Evolutionary conservation across 2,329 filamentous ascomycete genomes (phyloP), one percentile per base, ranked within the genome.

Genomic region (Huntiella abstrusa): DNA sequence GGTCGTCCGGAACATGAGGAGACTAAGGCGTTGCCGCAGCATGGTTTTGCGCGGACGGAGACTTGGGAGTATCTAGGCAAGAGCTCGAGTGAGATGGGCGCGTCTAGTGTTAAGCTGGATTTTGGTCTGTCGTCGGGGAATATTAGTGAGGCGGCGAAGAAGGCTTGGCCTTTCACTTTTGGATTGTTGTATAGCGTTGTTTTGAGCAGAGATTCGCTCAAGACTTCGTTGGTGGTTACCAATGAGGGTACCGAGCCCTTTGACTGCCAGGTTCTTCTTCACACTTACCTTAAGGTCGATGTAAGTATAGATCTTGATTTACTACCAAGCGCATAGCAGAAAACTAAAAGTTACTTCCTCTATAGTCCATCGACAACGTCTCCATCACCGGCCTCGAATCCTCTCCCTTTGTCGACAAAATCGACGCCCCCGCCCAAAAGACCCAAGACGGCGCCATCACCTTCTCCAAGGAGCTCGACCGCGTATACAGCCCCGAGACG

Each of bases 21-120:
- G n/a, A 91, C 85, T 22, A 75, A 75, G 44, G 67, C 74, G 53
- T 80, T 98, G 19, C 80, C 87, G 3, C 87, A 95, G 64, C 91
- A 96, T 66, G 91, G 91, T 54, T 93, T 98, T 63, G 91, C 88
- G 35, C 84, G 91, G 55, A 87, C 75, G 57, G 83, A 80, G 40
- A 74, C 74, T 52, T 98, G 91, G 91, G 87, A 96, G 62, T 94
- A 91, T 60, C 71, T 98, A 44, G 87, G 87, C 58, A 92, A 88
- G 64, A 84, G 80, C 38, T 65, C 65, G 45, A 66, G 63, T 53
- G 65, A 67, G 59, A 54, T 63, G 61, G 50, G 64, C 53, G 48
- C 62, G 62, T 54, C 51, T 71, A 79, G 77, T 42, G 79, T 96
- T 53, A 95, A 93, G 70, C 78, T 98, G 51, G 91, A 98, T 66